phyloP scores from a whole-genome alignment of 176 grass and related monocot species.

The Aechmea fasciata region DNA sequence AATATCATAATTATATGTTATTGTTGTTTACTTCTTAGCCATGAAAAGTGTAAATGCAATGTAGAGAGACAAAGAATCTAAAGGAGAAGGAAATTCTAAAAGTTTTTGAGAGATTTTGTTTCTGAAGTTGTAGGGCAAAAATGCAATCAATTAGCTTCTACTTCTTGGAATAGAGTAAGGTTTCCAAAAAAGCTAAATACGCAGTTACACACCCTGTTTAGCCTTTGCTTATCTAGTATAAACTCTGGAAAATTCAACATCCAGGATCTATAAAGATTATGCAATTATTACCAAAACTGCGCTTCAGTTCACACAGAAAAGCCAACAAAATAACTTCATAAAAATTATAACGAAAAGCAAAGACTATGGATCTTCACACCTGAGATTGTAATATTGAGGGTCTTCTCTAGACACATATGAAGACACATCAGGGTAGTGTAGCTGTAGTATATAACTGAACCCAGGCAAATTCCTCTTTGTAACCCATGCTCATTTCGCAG shows the following conservation, averaged over 20 bases:
- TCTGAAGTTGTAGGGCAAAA: too few relatives aligned
- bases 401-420: neutral
- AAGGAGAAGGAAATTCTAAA: too few relatives aligned
- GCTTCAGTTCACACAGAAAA: neutral
- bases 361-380: neutral
- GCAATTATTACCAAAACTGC: neutral
- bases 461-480: conserved; percentile 91
- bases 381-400: neutral
- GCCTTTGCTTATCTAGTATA: too few relatives aligned
- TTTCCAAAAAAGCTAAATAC: too few relatives aligned
- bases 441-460: conserved; percentile 67
- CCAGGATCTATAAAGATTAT: neutral
- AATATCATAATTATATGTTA: too few relatives aligned
- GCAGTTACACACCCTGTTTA: too few relatives aligned
- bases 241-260: neutral
- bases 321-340: neutral
- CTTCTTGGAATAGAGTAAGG: too few relatives aligned
- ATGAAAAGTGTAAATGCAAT: too few relatives aligned
- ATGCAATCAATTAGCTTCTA: too few relatives aligned
- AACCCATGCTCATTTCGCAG: conserved; percentile 54
- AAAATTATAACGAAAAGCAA: neutral
- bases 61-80: too few relatives aligned
- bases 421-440: conserved; percentile 12
- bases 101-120: too few relatives aligned
- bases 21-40: too few relatives aligned